Base-by-base conservation (phyloP, 2,329 filamentous ascomycete species). In the Capronia americana region DNA sequence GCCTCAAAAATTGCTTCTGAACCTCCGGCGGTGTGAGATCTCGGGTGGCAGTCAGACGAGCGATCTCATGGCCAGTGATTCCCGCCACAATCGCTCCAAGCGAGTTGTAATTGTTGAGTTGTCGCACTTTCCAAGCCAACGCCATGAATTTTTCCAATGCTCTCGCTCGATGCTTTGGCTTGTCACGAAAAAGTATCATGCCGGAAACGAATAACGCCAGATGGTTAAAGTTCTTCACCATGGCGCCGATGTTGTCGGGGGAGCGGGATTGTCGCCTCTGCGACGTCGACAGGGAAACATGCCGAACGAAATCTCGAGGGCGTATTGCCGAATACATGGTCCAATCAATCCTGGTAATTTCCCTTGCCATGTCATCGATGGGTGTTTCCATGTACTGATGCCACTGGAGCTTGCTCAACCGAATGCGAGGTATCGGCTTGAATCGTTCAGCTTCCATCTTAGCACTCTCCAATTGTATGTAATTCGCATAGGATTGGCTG, bases 101-200 rank as follows among this genome's bases (percentile, higher is more conserved):
- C 0, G 93, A 91, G 76, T 98, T 98, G 83, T 98, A 99, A 78
- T 99, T 98, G 82, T 98, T 97, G 68, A 97, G 81, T 75, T 93
- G 90, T 46, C 95, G 90, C 57, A 99, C 83, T 80, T 93, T 94
- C 74, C 79, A 80, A 41, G 94, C 93, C 72, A 99, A 88, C 59
- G 86, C 87, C 92, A 98, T 98, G 76, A 97, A 97, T 76, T 97
- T 97, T 77, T 97, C 94, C 63, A 99, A 81, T 80, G 95, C 94
- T 69, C 90, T 86, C 2, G 93, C 93, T 69, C 95, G 87, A 77
- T 99, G 95, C 78, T 98, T 98, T 11, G 95, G 90, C 80, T 99
- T 99, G 76, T 98, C 94, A 69, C 94, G 88, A 71, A 98, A 86
- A 8, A 99, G 83, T 61, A 94, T 88, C 85, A 94, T 90, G 75